Percentiles rank a stretch among this genome's conserved stretches.
Evolutionary conservation across 2,329 filamentous ascomycete genomes (phyloP).

Genomic region (Penicillium nordicum): DNA sequence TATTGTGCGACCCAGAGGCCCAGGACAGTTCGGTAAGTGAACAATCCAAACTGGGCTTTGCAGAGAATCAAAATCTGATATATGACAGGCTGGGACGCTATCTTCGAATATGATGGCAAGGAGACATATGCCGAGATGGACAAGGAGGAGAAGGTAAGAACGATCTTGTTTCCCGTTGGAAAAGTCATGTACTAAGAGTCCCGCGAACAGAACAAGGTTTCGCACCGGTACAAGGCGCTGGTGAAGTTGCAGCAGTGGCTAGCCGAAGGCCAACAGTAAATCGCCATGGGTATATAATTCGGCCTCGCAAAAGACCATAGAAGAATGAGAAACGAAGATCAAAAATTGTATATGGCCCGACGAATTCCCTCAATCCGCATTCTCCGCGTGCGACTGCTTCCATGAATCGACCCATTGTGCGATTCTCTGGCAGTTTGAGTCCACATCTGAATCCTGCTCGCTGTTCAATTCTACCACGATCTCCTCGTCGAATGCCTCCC

Average conservation of each 20-base stretch:
- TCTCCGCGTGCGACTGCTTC: conserved; percentile 55
- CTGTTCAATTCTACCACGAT: conserved; percentile 87
- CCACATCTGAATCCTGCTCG: conserved; percentile 78
- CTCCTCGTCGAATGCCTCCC: conserved; percentile 78
- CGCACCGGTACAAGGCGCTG: conserved; percentile 84
- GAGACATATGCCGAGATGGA: conserved; percentile 95
- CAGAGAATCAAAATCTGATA: neutral
- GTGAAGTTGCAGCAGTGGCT: conserved; percentile 83
- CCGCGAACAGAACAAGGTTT: conserved; percentile 69
- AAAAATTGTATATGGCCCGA: neutral
- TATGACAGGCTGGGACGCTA: conserved; percentile 80
- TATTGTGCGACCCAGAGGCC: conserved; percentile 80
- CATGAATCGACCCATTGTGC: conserved; percentile 78
- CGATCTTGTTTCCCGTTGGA: neutral
- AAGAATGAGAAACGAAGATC: conserved; percentile 10
- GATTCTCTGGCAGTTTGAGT: conserved; percentile 80
- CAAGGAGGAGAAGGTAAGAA: conserved; percentile 73
- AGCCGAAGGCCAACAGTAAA: conserved; percentile 40
- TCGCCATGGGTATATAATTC: conserved; percentile 15
- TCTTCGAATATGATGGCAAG: conserved; percentile 89
- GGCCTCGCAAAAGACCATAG: conserved; percentile 5
- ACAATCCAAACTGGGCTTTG: neutral
- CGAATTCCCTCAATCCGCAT: conserved; percentile 23
- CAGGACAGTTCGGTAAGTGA: conserved; percentile 71
- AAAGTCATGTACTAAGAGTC: conserved; percentile 15